Evolutionary conservation across 1,284 basidiomycete species (phyloP), one percentile per base, ranked within the genome.

Genomic region (Sporisorium exsertum): DNA sequence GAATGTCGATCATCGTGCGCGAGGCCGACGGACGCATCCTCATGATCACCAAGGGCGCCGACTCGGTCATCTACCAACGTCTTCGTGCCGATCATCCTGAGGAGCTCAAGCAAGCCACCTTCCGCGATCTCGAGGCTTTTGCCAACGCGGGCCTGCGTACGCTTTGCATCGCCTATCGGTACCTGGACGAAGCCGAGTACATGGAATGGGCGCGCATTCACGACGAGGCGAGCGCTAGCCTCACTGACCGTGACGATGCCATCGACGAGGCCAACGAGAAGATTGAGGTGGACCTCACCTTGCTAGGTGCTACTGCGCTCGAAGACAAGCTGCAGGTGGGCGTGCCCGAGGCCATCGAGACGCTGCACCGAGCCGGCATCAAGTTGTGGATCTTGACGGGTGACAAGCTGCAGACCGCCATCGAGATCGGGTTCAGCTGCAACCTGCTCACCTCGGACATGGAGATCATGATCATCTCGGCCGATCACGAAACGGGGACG

Each of bases 271-370:
- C 93, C 2, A 92, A 91, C 78, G 93, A 94, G 69, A 81, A 89
- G 78, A 91, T 98, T 77, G 95, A 99, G 84, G 91, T 92, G 82
- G 90, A 90, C 37, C 87, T 99, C 54, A 86, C 87, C 18, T 92
- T 99, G 59, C 88, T 99, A 4, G 95, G 96, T 1, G 96, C 95
- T 3, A 98, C 96, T 0, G 95, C 95, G 3, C 87, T 99, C 57
- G 95, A 99, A 86, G 96, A 98, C 86, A 97, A 97, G 88, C 87
- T 98, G 72, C 96, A 99, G 86, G 94, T 93, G 80, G 95, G 96
- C 29, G 95, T 99, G 1, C 96, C 96, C 0, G 95, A 97, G 69
- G 92, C 96, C 0, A 98, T 99, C 78, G 94, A 94, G 79, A 92
- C 89, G 65, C 88, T 99, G 20, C 95, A 97, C 83, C 88, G 90